Evolutionary conservation across 352 stramenopile genomes (phyloP).

Genomic region (Phytopythium aichiense): DNA sequence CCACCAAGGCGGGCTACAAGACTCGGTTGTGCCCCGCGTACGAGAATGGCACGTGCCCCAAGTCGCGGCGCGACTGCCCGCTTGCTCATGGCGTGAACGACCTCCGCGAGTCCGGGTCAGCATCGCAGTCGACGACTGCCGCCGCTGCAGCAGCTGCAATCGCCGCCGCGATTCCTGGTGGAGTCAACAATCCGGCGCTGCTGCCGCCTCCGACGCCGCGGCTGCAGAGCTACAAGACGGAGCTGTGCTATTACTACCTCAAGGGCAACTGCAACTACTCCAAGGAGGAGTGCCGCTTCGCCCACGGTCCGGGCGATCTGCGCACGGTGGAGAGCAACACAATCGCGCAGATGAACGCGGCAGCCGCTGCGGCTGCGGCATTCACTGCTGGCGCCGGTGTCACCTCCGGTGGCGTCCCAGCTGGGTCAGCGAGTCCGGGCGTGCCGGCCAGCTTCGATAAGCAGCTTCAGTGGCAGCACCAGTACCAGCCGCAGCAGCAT

Average conservation of each 20-base stretch:
- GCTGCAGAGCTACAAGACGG: slow-evolving; percentile 87
- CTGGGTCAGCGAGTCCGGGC: background rate
- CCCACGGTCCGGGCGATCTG: slow-evolving; percentile 76
- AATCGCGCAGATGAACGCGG: slow-evolving; percentile 49
- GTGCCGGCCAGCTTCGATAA: slow-evolving; percentile 24
- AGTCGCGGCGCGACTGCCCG: slow-evolving; percentile 71
- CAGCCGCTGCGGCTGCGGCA: slow-evolving; percentile 15
- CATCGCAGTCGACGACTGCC: slow-evolving; percentile 18
- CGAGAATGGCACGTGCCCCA: slow-evolving; percentile 65
- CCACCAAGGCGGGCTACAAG: slow-evolving; percentile 50
- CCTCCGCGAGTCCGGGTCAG: slow-evolving; percentile 41
- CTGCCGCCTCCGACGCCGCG: slow-evolving; percentile 50
- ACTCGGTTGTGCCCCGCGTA: slow-evolving; percentile 75
- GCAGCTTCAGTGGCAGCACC: slow-evolving; percentile 55
- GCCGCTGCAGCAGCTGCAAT: slow-evolving; percentile 8
- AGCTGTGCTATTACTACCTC: slow-evolving; percentile 87
- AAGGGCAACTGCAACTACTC: slow-evolving; percentile 88
- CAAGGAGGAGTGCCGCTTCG: slow-evolving; percentile 85
- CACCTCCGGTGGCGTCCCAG: background rate
- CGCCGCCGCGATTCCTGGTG: slow-evolving; percentile 7
- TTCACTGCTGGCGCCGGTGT: slow-evolving; percentile 16
- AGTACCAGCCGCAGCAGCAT: slow-evolving; percentile 62
- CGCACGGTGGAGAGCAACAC: slow-evolving; percentile 84
- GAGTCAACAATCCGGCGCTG: slow-evolving; percentile 18
- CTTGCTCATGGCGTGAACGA: slow-evolving; percentile 78